Base-by-base conservation (phyloP, 441 rosid genomes). In the Erysimum cheiri region DNA sequence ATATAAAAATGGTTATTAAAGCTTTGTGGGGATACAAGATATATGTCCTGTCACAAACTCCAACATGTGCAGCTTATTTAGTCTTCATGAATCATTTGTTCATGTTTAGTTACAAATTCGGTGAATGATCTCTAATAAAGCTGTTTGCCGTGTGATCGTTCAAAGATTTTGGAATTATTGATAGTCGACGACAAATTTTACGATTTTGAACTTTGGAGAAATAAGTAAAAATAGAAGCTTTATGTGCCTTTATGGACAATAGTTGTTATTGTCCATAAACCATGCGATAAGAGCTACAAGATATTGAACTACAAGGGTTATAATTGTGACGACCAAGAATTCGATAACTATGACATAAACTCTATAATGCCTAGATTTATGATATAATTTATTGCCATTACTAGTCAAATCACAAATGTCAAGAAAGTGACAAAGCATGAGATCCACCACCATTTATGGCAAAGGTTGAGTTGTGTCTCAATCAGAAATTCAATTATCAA, bases 401-500 rank as follows among this genome's bases (percentile, higher is more conserved):
- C 60, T 32, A 54, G 60, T 54, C n/a, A n/a, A n/a, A n/a, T n/a
- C n/a, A n/a, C 22, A 32, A 32, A 54, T 10, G 10, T 54, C 24
- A 54, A 14, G 29, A 56, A 56, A 35, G 15, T 35, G 43, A 56
- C 14, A 24, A 61, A 66, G 37, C 72, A 36, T 44, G 6, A 46
- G 67, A 74, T 22, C 24, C 24, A 22, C 24, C 70, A 62, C 46
- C 70, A 74, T 68, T 54, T 69, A 69, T 13, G 22, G 70, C 65
- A 62, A 72, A 49, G 41, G 17, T 36, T 68, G n/a, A 29, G 70
- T 44, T 17, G 53, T 46, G 60, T 68, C 78, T 54, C 15, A 68
- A 62, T 74, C 78, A 68, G 12, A 62, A 11, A 56, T 74, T 74
- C 19, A 74, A 74, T 74, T 44, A 74, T 48, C 60, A 61, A 60